These are phyloP conservation scores for Serendipita indica DNA, from an alignment of 768 basidiomycete genomes.

Conservation along the genomic window DNA sequence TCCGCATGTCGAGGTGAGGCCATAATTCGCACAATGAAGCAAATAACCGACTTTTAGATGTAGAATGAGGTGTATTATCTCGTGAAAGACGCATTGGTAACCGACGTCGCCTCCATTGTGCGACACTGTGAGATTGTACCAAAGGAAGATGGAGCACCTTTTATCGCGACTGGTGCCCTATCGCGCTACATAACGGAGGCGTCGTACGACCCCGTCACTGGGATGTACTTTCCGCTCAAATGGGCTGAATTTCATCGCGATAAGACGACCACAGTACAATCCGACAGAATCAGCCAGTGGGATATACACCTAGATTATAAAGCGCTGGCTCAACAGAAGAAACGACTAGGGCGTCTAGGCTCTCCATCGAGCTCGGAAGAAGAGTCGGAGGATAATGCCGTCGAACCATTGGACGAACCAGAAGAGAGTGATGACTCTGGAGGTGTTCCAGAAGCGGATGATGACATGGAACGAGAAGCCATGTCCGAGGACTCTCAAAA, in stretches of 20 bases:
- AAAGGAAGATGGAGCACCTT: slow-evolving; percentile 21
- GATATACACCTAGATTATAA: not conserved
- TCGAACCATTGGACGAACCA: slow-evolving; percentile 1
- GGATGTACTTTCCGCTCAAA: not conserved
- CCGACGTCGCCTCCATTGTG: not conserved
- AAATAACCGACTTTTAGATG: not conserved
- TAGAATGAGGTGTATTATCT: slow-evolving; percentile 4
- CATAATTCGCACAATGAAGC: not conserved
- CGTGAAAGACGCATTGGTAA: not conserved
- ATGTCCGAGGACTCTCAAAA: slow-evolving; percentile 20
- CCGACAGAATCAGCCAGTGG: not conserved
- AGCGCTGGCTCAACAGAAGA: slow-evolving; percentile 78
- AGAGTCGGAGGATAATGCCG: slow-evolving; percentile 17
- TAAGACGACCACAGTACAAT: not conserved
- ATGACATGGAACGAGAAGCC: slow-evolving; percentile 15
- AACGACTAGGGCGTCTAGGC: slow-evolving; percentile 42
- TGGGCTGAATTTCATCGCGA: not conserved
- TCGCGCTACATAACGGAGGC: slow-evolving; percentile 29
- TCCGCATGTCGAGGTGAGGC: not conserved
- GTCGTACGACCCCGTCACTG: not conserved
- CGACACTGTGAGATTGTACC: slow-evolving; percentile 34
- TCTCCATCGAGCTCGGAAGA: slow-evolving; percentile 20
- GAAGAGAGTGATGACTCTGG: slow-evolving; percentile 14
- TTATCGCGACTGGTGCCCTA: slow-evolving; percentile 31
- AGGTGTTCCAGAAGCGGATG: slow-evolving; percentile 13